Evolutionary conservation across 2,329 filamentous ascomycete genomes (phyloP).

Genomic region (Helotiales sp.): DNA sequence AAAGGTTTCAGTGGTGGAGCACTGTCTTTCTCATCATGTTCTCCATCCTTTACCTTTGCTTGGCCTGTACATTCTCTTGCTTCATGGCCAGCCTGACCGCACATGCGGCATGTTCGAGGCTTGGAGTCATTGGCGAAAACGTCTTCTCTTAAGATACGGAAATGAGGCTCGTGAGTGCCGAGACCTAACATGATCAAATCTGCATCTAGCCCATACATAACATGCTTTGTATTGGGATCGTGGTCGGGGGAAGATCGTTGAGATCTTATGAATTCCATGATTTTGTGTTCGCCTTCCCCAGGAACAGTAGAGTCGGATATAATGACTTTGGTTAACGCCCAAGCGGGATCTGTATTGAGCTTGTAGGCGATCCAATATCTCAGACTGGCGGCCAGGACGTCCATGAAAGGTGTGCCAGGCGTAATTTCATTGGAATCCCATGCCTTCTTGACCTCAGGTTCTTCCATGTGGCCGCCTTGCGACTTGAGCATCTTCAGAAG

Average conservation of each 20-base stretch:
- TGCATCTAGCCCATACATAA: slow-evolving; percentile 96
- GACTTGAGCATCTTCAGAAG: slow-evolving; percentile 81
- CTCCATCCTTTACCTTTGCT: slow-evolving; percentile 73
- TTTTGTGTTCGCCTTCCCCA: slow-evolving; percentile 98
- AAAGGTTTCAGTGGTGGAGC: slow-evolving; percentile 79
- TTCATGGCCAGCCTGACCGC: slow-evolving; percentile 90
- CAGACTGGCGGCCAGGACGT: slow-evolving; percentile 84
- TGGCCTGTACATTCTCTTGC: slow-evolving; percentile 81
- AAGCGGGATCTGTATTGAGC: slow-evolving; percentile 92
- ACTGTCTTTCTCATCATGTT: slow-evolving; percentile 80
- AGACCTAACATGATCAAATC: slow-evolving; percentile 98
- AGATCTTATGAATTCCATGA: slow-evolving; percentile 96
- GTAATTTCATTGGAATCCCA: slow-evolving; percentile 90
- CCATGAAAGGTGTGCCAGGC: slow-evolving; percentile 98
- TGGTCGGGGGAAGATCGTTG: slow-evolving; percentile 89
- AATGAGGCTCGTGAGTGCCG: slow-evolving; percentile 95
- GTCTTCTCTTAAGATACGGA: slow-evolving; percentile 93
- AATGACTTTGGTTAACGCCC: slow-evolving; percentile 95
- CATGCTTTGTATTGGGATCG: slow-evolving; percentile 94
- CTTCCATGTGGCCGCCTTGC: slow-evolving; percentile 64
- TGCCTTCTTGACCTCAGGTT: slow-evolving; percentile 76
- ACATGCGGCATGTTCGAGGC: slow-evolving; percentile 79
- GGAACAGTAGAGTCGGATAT: slow-evolving; percentile 98
- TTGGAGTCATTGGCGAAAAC: slow-evolving; percentile 91
- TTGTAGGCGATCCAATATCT: slow-evolving; percentile 98